Evolutionary conservation across 2,329 filamentous ascomycete genomes (phyloP).

Genomic region (Penicillium sp.): DNA sequence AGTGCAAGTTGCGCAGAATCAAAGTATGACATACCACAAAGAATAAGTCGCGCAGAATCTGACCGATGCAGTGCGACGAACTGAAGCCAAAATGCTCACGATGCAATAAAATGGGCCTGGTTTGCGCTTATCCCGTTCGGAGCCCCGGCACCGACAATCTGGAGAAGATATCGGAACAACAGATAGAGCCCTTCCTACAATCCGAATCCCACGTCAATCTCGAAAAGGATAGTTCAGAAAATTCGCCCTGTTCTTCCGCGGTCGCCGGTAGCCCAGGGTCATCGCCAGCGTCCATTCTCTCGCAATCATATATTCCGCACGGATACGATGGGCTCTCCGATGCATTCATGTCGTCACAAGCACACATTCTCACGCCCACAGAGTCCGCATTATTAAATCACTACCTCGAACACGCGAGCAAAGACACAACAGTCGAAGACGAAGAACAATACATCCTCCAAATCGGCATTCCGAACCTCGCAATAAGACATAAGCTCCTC

Average conservation of each 20-base stretch:
- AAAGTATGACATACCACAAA: neutral
- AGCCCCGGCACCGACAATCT: neutral
- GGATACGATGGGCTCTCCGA: neutral
- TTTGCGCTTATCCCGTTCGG: neutral
- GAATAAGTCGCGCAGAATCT: neutral
- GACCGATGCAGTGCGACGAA: neutral
- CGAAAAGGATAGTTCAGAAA: neutral
- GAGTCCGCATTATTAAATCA: neutral
- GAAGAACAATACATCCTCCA: constrained; percentile 1
- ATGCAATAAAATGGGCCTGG: neutral
- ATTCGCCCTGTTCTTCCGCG: neutral
- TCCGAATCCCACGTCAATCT: neutral
- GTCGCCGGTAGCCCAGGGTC: neutral
- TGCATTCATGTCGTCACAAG: neutral
- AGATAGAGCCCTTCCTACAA: neutral
- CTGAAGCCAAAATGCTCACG: constrained; percentile 1
- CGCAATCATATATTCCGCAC: neutral
- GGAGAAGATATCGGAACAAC: neutral
- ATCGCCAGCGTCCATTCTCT: neutral
- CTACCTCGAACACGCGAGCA: constrained; percentile 2
- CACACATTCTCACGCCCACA: neutral
- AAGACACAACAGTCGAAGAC: neutral
- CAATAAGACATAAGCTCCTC: neutral
- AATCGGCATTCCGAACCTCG: constrained; percentile 1
- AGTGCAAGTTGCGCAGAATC: constrained; percentile 3